These are phyloP conservation scores for Colletotrichum paranaense DNA, from an alignment of 2,329 filamentous ascomycete genomes.

Conservation along the genomic window DNA sequence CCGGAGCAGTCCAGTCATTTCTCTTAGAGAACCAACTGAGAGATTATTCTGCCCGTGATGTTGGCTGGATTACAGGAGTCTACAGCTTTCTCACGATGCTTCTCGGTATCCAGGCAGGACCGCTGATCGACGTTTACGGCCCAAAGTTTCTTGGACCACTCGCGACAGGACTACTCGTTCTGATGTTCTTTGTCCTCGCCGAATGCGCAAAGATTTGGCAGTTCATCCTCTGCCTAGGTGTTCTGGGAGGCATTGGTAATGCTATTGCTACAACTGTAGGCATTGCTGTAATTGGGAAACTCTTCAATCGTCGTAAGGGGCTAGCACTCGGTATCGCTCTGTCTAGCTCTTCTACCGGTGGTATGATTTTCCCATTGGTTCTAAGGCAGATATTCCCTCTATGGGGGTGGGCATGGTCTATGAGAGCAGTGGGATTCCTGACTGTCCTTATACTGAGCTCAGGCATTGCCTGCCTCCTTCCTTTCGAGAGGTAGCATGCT, in stretches of 20 bases:
- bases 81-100: constrained; percentile 57
- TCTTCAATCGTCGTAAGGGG: constrained; percentile 39
- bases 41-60: constrained; percentile 51
- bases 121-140: constrained; percentile 59
- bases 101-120: constrained; percentile 59
- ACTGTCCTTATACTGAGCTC: neutral
- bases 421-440: neutral
- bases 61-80: constrained; percentile 61
- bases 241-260: constrained; percentile 54
- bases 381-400: neutral
- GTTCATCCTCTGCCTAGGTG: constrained; percentile 55
- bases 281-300: constrained; percentile 46
- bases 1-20: constrained; percentile 60
- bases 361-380: neutral
- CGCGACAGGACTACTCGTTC: constrained; percentile 49
- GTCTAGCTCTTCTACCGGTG: neutral
- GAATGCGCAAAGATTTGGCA: constrained; percentile 60
- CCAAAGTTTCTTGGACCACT: constrained; percentile 51
- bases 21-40: constrained; percentile 55
- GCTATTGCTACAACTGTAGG: constrained; percentile 50
- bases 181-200: constrained; percentile 56
- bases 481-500: neutral
- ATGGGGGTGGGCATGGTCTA: neutral
- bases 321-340: constrained; percentile 7
- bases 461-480: neutral